Evolutionary conservation across 352 stramenopile genomes (phyloP).

Genomic region (Phytopythium litorale): DNA sequence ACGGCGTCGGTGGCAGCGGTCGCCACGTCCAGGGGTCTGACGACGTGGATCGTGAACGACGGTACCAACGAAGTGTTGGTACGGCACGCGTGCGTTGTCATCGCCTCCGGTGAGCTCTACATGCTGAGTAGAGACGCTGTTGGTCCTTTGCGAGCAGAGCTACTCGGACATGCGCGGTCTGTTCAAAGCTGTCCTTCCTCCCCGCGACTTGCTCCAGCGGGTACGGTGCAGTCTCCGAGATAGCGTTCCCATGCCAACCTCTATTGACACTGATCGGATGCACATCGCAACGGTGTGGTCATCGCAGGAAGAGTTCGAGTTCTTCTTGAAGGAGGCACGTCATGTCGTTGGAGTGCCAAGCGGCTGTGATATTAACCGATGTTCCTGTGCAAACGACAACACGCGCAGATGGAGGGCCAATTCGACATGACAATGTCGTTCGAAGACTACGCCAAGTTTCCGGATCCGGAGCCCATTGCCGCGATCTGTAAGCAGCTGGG

Average conservation of each 20-base stretch:
- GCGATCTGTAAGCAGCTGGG: constrained; percentile 48
- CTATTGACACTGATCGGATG: background rate
- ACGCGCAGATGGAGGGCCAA: constrained; percentile 49
- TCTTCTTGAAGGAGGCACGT: constrained; percentile 63
- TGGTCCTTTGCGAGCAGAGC: constrained; percentile 24
- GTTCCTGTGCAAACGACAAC: background rate
- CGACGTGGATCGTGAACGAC: constrained; percentile 70
- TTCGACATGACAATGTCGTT: constrained; percentile 56
- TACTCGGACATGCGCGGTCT: constrained; percentile 58
- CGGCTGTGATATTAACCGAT: too few relatives aligned
- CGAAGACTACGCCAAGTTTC: constrained; percentile 43
- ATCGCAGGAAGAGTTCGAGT: constrained; percentile 53
- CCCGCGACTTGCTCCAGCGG: constrained; percentile 38
- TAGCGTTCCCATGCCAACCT: background rate
- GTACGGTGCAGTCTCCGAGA: constrained; percentile 17
- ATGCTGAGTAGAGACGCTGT: background rate
- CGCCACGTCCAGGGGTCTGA: constrained; percentile 49
- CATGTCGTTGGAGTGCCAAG: background rate
- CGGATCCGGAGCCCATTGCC: constrained; percentile 40
- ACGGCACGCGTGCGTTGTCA: background rate
- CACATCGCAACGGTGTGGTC: background rate
- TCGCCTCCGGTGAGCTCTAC: background rate
- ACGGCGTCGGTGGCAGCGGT: constrained; percentile 15
- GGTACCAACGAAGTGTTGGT: constrained; percentile 71
- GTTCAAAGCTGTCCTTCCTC: constrained; percentile 58